These are phyloP conservation scores for Backusella mclennaniae DNA, from an alignment of 192 early-diverging fungal species.

Conservation along the genomic window DNA sequence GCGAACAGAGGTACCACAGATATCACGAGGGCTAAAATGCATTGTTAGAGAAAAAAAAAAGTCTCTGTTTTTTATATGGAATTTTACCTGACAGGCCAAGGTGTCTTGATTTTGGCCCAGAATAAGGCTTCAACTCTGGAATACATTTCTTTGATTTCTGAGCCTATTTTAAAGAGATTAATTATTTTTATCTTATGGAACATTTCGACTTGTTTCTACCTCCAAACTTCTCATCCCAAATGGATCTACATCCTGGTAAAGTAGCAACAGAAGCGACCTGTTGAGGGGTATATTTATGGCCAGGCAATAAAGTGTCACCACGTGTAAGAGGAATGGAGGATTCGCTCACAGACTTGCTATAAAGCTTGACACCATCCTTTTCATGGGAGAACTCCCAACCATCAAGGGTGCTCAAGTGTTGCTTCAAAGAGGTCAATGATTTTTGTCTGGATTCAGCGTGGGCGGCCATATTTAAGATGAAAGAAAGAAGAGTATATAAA, in stretches of 20 bases:
- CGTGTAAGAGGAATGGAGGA: constrained; percentile 45
- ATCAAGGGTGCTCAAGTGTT: constrained; percentile 34
- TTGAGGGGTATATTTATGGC: constrained; percentile 39
- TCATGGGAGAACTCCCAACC: constrained; percentile 50
- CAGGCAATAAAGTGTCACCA: constrained; percentile 44
- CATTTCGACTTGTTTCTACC: background rate
- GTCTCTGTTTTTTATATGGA: background rate
- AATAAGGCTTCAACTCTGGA: constrained; percentile 27
- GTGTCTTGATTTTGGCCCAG: constrained; percentile 32
- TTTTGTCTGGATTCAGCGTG: background rate
- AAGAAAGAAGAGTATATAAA: background rate
- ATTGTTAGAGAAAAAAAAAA: background rate
- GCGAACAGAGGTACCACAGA: constrained; percentile 39
- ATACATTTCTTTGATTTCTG: constrained; percentile 32
- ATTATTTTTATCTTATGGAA: background rate
- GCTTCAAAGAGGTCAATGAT: constrained; percentile 39
- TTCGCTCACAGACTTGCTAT: constrained; percentile 40
- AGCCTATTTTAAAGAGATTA: background rate
- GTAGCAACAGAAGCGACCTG: constrained; percentile 46
- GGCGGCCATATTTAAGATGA: background rate
- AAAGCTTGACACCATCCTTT: constrained; percentile 47
- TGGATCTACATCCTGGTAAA: constrained; percentile 41
- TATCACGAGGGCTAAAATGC: constrained; percentile 40
- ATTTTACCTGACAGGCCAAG: constrained; percentile 36
- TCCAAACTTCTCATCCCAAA: constrained; percentile 43